Base-by-base conservation (phyloP, 805 yeast species). In the Candida easanensis region DNA sequence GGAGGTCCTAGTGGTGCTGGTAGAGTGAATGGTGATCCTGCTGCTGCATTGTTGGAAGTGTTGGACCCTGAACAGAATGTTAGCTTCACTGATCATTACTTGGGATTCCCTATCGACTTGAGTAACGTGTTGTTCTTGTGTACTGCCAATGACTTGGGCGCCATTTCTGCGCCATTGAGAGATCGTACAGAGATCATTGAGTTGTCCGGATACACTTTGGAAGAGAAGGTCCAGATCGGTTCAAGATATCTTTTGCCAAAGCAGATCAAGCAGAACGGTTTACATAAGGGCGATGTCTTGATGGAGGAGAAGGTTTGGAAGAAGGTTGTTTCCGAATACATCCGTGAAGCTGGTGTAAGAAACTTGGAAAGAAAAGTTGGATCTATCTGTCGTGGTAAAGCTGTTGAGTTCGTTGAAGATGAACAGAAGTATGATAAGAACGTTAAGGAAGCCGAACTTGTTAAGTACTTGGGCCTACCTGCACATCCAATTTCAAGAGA, bases 21-120 rank as follows among this genome's bases (percentile, higher is more conserved):
- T 14, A 69, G 71, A 49, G 65, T 75, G 31, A 81, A 82, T 53
- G 96, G 97, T 9, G 96, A 88, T 56, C 96, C 96, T 1, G 83
- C 89, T 15, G 95, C 95, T 27, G 96, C 96, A 0, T 69, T 88
- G 53, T 70, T 88, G 46, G 97, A 88, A 62, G 90, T 88, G 1
- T 71, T 88, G 47, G 97, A 88, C 57, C 96, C 97, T 0, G 96
- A 88, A 60, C 96, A 88, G 59, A 88, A 88, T 62, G 64, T 69
- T 27, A 70, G 77, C 25, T 88, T 88, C 63, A 77, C 76, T 30
- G 97, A 88, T 64, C 95, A 87, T 60, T 88, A 85, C 60, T 64
- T 88, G 41, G 93, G 93, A 5, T 84, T 88, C 65, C 95, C 96
- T 0, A 72, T 88, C 17, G 96, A 88, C 58, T 66, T 88, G 50